These are phyloP conservation scores for Pseudognaphalium luteoalbum DNA, from an alignment of 129 eudicot genomes.

Conservation along the genomic window DNA sequence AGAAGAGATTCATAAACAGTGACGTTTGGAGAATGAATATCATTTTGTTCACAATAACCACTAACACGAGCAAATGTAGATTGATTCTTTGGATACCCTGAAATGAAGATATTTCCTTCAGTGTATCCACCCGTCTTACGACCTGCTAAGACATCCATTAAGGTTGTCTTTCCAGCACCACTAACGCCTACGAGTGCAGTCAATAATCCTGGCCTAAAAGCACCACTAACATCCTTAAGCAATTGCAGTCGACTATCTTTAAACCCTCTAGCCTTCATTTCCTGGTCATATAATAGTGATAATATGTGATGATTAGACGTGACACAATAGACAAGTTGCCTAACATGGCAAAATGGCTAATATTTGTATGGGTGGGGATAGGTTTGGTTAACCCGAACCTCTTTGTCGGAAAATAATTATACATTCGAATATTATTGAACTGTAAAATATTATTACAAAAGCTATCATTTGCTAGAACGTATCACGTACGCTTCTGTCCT, in stretches of 20 bases:
- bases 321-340: too few species aligned
- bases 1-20: slow-evolving; percentile 31
- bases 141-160: slow-evolving; percentile 26
- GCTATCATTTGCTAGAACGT: too few species aligned
- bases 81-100: slow-evolving; percentile 29
- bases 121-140: slow-evolving; percentile 30
- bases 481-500: too few species aligned
- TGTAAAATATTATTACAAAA: too few species aligned
- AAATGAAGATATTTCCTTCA: slow-evolving; percentile 24
- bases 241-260: slow-evolving; percentile 20
- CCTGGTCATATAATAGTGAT: slow-evolving; percentile 38
- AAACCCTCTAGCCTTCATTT: slow-evolving; percentile 35
- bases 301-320: slow-evolving; percentile 1
- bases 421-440: too few species aligned
- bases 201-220: slow-evolving; percentile 26
- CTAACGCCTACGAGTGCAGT: slow-evolving; percentile 28
- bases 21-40: slow-evolving; percentile 27
- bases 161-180: slow-evolving; percentile 34
- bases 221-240: slow-evolving; percentile 33
- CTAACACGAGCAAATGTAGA: slow-evolving; percentile 34
- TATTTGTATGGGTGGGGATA: too few species aligned
- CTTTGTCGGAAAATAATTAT: too few species aligned
- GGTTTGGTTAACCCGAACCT: too few species aligned
- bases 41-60: slow-evolving; percentile 30
- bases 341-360: too few species aligned